These are phyloP conservation scores for Begonia loranthoides DNA, from an alignment of 306 rosid genomes.

Conservation along the genomic window DNA sequence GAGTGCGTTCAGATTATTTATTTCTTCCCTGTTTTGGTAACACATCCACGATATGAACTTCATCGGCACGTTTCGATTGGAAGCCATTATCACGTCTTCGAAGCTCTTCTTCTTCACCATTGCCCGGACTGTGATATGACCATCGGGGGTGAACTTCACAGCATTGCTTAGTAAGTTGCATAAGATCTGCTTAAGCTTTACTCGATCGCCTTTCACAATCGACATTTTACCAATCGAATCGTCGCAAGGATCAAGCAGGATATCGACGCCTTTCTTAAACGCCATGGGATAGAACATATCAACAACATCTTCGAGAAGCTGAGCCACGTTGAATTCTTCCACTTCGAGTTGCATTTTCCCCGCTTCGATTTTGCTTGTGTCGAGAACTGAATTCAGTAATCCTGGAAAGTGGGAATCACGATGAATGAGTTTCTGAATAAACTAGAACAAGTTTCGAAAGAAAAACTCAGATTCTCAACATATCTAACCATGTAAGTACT, in stretches of 20 bases:
- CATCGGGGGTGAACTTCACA: conserved; percentile 56
- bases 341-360: conserved; percentile 69
- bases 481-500: conserved; percentile 46
- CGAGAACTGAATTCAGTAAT: conserved; percentile 61
- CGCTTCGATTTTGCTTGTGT: conserved; percentile 74
- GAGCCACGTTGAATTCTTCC: conserved; percentile 50
- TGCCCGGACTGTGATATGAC: conserved; percentile 46
- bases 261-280: conserved; percentile 47
- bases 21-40: conserved; percentile 14
- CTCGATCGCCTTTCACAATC: conserved; percentile 55
- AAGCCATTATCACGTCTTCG: conserved; percentile 23
- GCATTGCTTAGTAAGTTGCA: conserved; percentile 69
- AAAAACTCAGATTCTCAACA: no score
- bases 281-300: conserved; percentile 51
- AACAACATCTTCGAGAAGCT: conserved; percentile 55
- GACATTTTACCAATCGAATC: conserved; percentile 35
- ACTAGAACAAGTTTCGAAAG: no score
- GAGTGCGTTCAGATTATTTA: conserved; percentile 14
- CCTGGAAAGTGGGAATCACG: conserved; percentile 15
- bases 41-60: conserved; percentile 20
- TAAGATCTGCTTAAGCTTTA: conserved; percentile 59
- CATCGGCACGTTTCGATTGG: conserved; percentile 9
- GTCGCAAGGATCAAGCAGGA: conserved; percentile 54
- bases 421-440: no score
- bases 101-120: conserved; percentile 37